Conservation (phyloP, 768 basidiomycete species). For the Mycena olivaceomarginata region DNA sequence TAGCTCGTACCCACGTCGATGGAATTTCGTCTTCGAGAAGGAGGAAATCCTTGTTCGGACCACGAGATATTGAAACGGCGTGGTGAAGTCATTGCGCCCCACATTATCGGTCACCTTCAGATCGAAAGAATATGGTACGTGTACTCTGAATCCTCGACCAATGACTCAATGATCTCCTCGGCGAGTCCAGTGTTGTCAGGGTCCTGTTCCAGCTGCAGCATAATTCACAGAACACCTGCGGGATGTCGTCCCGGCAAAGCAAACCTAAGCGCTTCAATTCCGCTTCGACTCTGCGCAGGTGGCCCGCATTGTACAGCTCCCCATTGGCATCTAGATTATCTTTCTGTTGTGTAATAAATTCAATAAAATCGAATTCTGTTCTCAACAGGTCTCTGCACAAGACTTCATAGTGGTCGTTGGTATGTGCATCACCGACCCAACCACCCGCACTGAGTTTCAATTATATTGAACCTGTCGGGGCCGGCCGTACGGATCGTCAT, state of each 20-base stretch:
- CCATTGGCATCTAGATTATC: background rate
- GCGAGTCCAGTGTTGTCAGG: background rate
- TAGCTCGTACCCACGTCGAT: too few relatives aligned
- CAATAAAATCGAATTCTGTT: conserved; percentile 21
- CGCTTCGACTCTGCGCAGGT: background rate
- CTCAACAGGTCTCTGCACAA: conserved; percentile 23
- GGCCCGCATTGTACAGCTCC: background rate
- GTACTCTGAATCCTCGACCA: background rate
- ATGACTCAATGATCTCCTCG: background rate
- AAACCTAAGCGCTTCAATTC: background rate
- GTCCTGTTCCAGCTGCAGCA: background rate
- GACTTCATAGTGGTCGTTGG: conserved; percentile 15
- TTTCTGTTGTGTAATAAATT: conserved; percentile 5
- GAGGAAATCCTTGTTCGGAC: background rate
- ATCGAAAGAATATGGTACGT: background rate
- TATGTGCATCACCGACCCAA: conserved; percentile 20
- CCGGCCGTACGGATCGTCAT: conserved; percentile 8
- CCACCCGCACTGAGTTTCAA: conserved; percentile 27
- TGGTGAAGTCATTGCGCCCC: background rate
- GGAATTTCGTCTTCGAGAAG: background rate
- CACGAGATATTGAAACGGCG: background rate
- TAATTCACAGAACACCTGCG: background rate
- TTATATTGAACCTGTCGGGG: conserved; percentile 19
- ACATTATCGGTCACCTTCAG: background rate
- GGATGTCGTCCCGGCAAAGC: background rate